These are phyloP conservation scores for Gnaphalium uliginosum DNA, from an alignment of 129 eudicot species.

Conservation along the genomic window DNA sequence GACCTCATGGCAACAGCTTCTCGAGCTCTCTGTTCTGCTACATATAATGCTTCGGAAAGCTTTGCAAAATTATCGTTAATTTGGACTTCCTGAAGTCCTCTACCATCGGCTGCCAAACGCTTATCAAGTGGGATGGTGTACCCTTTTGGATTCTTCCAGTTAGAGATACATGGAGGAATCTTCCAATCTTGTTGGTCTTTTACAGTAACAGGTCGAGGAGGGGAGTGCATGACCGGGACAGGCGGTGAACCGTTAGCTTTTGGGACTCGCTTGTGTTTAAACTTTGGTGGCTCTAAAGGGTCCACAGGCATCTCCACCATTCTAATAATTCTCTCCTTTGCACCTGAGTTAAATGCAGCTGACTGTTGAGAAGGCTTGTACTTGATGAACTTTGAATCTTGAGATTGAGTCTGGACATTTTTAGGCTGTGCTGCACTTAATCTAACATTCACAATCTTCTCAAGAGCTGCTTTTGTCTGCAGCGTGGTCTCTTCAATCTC, in stretches of 20 bases:
- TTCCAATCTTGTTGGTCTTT: slow-evolving; percentile 97
- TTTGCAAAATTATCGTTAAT: slow-evolving; percentile 87
- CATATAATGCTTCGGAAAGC: slow-evolving; percentile 79
- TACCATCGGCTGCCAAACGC: slow-evolving; percentile 93
- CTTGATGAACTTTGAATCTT: slow-evolving; percentile 66
- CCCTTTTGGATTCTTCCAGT: slow-evolving; percentile 96
- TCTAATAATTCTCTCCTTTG: slow-evolving; percentile 77
- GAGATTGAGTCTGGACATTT: slow-evolving; percentile 68
- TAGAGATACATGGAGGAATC: slow-evolving; percentile 89
- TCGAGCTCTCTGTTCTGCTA: slow-evolving; percentile 86
- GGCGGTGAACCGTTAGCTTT: slow-evolving; percentile 95
- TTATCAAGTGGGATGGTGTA: slow-evolving; percentile 91
- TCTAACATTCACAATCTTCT: slow-evolving; percentile 81
- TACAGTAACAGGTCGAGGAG: slow-evolving; percentile 89
- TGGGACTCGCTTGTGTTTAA: slow-evolving; percentile 90
- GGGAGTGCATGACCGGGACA: slow-evolving; percentile 92
- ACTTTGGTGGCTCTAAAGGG: slow-evolving; percentile 93
- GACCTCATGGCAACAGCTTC: slow-evolving; percentile 86
- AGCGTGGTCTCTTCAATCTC: slow-evolving; percentile 73
- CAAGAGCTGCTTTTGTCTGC: slow-evolving; percentile 74
- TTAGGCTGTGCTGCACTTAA: slow-evolving; percentile 95
- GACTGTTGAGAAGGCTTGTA: slow-evolving; percentile 90
- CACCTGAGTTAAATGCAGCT: slow-evolving; percentile 83
- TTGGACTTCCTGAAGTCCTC: slow-evolving; percentile 92
- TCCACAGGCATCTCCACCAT: slow-evolving; percentile 97